A percentile compares a stretch with the other conserved stretches of the same genome.
Evolutionary conservation across 257 asterid species (phyloP).

Genomic region (Cordia subcordata): DNA sequence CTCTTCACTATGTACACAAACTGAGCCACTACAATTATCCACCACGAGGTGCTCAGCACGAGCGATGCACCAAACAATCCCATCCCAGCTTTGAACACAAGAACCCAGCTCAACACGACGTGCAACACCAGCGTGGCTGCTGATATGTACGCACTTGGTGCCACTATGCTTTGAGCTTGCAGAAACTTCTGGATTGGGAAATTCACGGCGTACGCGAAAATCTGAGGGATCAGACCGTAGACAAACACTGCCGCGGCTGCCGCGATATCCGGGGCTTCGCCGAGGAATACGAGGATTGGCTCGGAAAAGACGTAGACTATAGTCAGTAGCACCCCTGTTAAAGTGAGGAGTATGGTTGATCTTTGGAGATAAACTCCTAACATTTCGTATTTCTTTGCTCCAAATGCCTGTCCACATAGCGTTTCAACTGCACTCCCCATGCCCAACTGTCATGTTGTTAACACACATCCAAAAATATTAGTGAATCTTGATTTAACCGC

Average conservation of each 20-base stretch:
- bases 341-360: constrained; percentile 9
- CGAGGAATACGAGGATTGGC: constrained; percentile 9
- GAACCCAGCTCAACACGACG: constrained; percentile 3
- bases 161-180: constrained; percentile 17
- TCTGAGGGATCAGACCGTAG: constrained; percentile 17
- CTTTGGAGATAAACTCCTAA: constrained; percentile 17
- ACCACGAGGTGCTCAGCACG: constrained; percentile 14
- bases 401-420: constrained; percentile 20
- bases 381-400: constrained; percentile 17
- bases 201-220: constrained; percentile 10
- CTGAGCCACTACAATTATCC: constrained; percentile 15
- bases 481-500: too few relatives aligned
- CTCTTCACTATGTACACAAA: constrained; percentile 17
- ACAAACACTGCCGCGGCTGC: constrained; percentile 12
- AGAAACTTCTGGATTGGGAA: constrained; percentile 18
- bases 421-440: constrained; percentile 25
- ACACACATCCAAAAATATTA: too few relatives aligned
- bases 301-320: constrained; percentile 7
- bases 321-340: not conserved
- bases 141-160: constrained; percentile 17
- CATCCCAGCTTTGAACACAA: constrained; percentile 7
- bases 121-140: constrained; percentile 2
- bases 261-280: constrained; percentile 14
- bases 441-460: constrained; percentile 7
- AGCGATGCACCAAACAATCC: constrained; percentile 17